Evolutionary conservation across 2,329 filamentous ascomycete species (phyloP), one percentile per base, ranked within the genome.

Genomic region (Laburnicola sp.): DNA sequence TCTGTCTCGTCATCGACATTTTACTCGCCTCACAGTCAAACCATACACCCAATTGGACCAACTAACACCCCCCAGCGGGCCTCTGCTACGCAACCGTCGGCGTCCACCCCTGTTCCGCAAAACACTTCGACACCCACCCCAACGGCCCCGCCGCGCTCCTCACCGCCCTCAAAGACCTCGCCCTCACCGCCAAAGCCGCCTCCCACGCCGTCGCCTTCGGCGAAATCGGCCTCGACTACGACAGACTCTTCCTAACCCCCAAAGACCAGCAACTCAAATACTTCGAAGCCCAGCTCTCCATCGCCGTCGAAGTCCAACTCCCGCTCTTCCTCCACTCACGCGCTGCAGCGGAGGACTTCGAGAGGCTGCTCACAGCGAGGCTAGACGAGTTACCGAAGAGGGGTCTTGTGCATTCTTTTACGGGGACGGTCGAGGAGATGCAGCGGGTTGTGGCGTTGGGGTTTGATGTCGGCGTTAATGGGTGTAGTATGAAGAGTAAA

Each of bases 191-290:
- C 1, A 84, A 83, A 60, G 70, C 73, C 42, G 70, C 72, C 8
- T 81, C 82, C 0, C 80, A 89, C 35, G 86, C 90, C 1, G 82
- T 83, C 5, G 93, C 94, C 5, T 91, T 97, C 70, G 94, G 94
- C 42, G 94, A 99, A 74, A 91, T 99, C 56, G 94, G 94, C 2
- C 86, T 99, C 3, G 94, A 99, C 75, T 99, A 97, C 69, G 94
- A 99, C 75, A 85, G 94, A 2, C 77, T 99, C 31, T 88, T 90
- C 64, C 86, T 92, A 64, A 91, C 89, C 66, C 84, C 86, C 34
- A 89, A 86, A 65, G 85, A 86, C 23, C 82, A 87, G 11, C 94
- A 99, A 73, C 78, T 92, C 27, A 87, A 91, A 66, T 91, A 90
- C 53, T 99, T 99, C 70, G 84, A 86, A 36, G 82, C 83, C 5